A percentile compares a stretch with the other conserved stretches of the same genome.
Conservation (phyloP, 2,329 filamentous ascomycete species). For the Ceratocystis albifundus region DNA sequence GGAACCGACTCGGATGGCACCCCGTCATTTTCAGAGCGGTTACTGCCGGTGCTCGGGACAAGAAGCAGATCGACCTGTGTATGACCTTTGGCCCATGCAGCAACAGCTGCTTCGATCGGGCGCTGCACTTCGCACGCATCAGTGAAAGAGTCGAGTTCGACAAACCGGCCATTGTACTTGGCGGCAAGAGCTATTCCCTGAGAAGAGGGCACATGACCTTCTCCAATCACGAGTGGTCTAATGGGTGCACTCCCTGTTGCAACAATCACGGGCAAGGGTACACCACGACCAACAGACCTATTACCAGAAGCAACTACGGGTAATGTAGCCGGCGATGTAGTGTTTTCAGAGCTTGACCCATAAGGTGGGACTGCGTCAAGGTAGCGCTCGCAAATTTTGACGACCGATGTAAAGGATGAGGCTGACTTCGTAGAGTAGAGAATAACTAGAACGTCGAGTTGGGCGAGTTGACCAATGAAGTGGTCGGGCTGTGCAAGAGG, state of each 20-base stretch:
- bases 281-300: background rate
- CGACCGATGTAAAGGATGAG: constrained; percentile 17
- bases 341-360: background rate
- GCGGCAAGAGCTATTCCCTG: constrained; percentile 14
- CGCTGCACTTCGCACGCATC: constrained; percentile 7
- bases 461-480: constrained; percentile 21
- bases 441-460: constrained; percentile 21
- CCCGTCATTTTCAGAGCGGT: constrained; percentile 16
- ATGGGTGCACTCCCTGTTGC: constrained; percentile 10
- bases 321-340: background rate
- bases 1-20: background rate
- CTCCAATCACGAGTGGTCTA: constrained; percentile 4
- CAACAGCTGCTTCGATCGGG: constrained; percentile 20
- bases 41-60: constrained; percentile 2
- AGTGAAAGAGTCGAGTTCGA: constrained; percentile 13
- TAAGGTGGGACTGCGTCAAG: background rate
- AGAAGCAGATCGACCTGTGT: constrained; percentile 18
- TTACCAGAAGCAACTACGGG: background rate
- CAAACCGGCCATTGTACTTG: constrained; percentile 22
- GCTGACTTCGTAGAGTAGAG: constrained; percentile 17
- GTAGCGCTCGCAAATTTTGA: constrained; percentile 19
- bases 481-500: constrained; percentile 21
- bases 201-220: constrained; percentile 6
- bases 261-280: constrained; percentile 18
- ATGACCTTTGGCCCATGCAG: constrained; percentile 20